phyloP scores from a whole-genome alignment of 306 rosid species.

The Fragaria ananassa region DNA sequence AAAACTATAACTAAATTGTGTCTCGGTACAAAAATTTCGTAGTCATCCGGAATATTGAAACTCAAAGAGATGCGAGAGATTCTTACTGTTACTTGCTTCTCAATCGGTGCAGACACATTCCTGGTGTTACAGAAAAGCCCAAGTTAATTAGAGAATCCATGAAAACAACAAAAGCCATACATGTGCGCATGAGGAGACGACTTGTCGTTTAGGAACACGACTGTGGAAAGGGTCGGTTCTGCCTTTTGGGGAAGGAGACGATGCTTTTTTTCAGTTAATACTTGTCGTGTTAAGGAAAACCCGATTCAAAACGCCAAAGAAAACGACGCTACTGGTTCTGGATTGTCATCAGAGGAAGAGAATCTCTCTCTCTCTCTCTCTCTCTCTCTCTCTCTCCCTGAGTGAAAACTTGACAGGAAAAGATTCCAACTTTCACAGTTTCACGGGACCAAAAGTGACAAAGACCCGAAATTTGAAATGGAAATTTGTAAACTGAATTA shows the following conservation, averaged over 20 bases:
- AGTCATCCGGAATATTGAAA: neutral
- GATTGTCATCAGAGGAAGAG: slow-evolving; percentile 6
- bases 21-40: neutral
- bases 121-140: neutral
- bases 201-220: neutral
- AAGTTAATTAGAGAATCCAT: neutral
- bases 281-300: neutral
- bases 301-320: neutral
- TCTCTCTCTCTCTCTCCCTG: neutral
- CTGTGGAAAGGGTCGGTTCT: neutral
- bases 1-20: neutral
- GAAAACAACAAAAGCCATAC: neutral
- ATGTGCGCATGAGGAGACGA: neutral
- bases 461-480: neutral
- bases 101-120: neutral
- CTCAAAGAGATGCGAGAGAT: neutral
- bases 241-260: neutral
- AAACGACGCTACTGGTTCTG: slow-evolving; percentile 7
- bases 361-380: neutral
- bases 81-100: slow-evolving; percentile 6
- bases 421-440: slow-evolving; percentile 3
- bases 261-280: neutral
- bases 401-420: neutral
- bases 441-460: neutral
- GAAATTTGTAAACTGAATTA: neutral